Evolutionary conservation across 2,329 filamentous ascomycete genomes (phyloP), one percentile per base, ranked within the genome.

Genomic region (Trichoderma sp.): DNA sequence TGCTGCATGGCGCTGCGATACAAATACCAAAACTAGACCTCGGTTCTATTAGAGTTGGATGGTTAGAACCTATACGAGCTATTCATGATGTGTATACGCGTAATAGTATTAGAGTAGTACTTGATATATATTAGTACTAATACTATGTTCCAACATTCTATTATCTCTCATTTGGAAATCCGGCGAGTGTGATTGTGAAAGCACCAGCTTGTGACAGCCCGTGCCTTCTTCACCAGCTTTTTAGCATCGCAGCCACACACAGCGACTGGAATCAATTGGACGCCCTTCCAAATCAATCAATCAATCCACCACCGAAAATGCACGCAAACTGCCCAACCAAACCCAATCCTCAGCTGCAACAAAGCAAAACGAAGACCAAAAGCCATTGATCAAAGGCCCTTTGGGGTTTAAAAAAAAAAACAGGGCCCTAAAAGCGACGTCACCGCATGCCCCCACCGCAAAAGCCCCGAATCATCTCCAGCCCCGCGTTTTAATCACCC

Each of bases 401-500:
- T n/a, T n/a, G n/a, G n/a, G n/a, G n/a, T n/a, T n/a, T n/a, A 19
- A 25, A 27, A 32, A 35, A 15, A 54, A 13, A 63, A 37, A 19
- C 42, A 22, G 42, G 42, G 19, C 19, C 42, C 12, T 22, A 48
- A 45, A 22, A 48, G 17, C 42, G 42, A 48, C 42, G 42, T 48
- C 42, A 48, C 42, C 19, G n/a, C 42, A 48, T 22, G 42, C 42
- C 42, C 42, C 42, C 42, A 48, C 42, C 42, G 42, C 42, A n/a
- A 48, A 48, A 22, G 19, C 42, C 59, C 59, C 45, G 45, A 53
- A 53, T 25, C 29, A 52, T n/a, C 45, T 48, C 27, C 58, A 63
- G 59, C 59, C 59, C 59, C 59, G 59, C 59, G 59, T 63, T 63
- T 63, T 45, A 60, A 48, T 32, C 37, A 48, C 17, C 37, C 57